Conservation (phyloP, 2,329 filamentous ascomycete species). For the Coniochaeta prunicola region DNA sequence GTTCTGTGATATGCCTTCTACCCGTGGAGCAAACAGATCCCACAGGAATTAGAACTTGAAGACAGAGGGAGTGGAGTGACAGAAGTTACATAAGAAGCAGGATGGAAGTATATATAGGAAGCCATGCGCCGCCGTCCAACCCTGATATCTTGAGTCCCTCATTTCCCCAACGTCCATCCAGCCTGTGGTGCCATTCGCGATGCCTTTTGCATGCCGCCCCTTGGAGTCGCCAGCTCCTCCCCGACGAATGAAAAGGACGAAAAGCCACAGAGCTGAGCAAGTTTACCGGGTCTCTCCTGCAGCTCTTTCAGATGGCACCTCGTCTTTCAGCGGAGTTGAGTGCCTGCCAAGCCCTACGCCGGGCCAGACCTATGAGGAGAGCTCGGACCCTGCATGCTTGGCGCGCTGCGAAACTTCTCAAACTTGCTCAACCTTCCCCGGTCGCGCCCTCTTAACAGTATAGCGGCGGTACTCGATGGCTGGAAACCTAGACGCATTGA, state of each 20-base stretch:
- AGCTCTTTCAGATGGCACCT: not conserved
- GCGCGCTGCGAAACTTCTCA: not conserved
- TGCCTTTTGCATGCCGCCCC: not conserved
- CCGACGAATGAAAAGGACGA: not conserved
- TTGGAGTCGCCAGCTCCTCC: not conserved
- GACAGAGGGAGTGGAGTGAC: not conserved
- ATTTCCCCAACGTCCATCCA: not conserved
- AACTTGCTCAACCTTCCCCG: not conserved
- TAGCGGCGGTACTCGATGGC: not conserved
- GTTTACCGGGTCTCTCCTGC: not conserved
- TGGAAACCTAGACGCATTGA: not conserved
- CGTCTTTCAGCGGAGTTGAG: not conserved
- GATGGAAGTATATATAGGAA: not conserved
- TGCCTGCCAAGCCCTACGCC: not conserved
- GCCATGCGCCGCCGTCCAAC: not conserved
- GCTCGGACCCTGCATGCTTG: conserved; percentile 1
- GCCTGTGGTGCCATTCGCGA: not conserved
- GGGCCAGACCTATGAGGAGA: not conserved
- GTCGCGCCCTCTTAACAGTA: not conserved
- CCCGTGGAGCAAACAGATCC: not conserved
- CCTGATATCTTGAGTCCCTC: not conserved
- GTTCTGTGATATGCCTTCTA: not conserved
- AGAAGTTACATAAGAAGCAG: not conserved
- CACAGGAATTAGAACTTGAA: not conserved
- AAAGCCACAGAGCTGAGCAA: not conserved